Evolutionary conservation across 371 early-diverging fungal genomes (phyloP).

Genomic region (Zancudomyces culisetae): DNA sequence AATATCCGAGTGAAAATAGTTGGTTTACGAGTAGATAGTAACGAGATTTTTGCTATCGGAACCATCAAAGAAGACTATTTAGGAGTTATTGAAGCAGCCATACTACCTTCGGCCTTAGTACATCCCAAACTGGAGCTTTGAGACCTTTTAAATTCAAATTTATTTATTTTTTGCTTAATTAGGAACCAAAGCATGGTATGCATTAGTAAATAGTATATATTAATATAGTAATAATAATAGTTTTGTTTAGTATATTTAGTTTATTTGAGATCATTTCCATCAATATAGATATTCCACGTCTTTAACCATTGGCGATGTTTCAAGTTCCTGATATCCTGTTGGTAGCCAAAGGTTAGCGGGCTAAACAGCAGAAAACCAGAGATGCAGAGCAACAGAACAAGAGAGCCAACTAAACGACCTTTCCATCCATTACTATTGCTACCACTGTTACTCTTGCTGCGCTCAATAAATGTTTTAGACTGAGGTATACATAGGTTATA

Average conservation of each 20-base stretch:
- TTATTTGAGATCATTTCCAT: too few relatives aligned
- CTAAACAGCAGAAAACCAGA: constrained; percentile 53
- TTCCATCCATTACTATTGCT: not conserved
- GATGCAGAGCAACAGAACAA: constrained; percentile 12
- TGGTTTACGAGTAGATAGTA: constrained; percentile 84
- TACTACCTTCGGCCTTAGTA: too few relatives aligned
- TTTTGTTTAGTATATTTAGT: too few relatives aligned
- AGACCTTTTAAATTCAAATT: not conserved
- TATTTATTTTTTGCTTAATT: not conserved
- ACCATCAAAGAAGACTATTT: constrained; percentile 92
- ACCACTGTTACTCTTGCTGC: not conserved
- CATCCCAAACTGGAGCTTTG: not conserved
- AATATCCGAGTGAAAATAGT: constrained; percentile 83
- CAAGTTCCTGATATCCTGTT: constrained; percentile 38
- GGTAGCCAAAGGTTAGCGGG: constrained; percentile 67
- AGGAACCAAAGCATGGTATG: not conserved
- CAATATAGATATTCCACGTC: constrained; percentile 35
- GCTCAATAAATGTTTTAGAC: constrained; percentile 16
- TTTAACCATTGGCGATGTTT: constrained; percentile 30
- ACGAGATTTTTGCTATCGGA: constrained; percentile 88
- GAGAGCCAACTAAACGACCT: constrained; percentile 5
- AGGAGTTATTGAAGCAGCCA: constrained; percentile 35
- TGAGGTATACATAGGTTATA: not conserved
- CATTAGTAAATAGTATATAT: too few relatives aligned
- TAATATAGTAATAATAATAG: too few relatives aligned